Base-by-base conservation (phyloP, 2,329 filamentous ascomycete genomes). In the Colletotrichum sp. region DNA sequence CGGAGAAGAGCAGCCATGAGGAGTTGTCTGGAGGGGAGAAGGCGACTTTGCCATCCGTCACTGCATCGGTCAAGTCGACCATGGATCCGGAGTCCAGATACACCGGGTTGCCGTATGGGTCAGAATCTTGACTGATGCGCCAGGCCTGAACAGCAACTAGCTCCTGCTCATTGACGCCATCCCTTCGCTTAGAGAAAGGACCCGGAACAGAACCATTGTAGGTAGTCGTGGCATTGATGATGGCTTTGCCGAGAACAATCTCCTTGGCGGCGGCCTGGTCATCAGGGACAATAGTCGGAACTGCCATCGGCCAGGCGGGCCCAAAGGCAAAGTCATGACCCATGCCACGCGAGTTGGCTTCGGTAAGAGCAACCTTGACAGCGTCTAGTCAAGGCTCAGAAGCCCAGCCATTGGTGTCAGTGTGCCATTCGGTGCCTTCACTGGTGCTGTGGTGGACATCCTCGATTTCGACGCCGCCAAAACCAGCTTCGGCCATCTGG, bases 41-140 rank as follows among this genome's bases (percentile, higher is more conserved):
- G 1, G 18, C 38, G 18, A 43, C 38, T n/a, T 3, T 2, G 0
- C 18, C 38, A 2, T n/a, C 38, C 8, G 18, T 6, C 18, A n/a
- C 38, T 0, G 18, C 3, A 10, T 43, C 38, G 18, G 38, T 43
- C 38, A 43, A 43, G 38, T 43, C 18, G 9, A 43, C 18, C 38
- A n/a, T 43, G 3, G 38, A 43, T n/a, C 18, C 38, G 38, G 2
- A 43, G 38, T 43, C 38, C 38, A 43, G 38, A n/a, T 43, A n/a
- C 38, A 43, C 38, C 5, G 38, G 38, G 3, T 43, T n/a, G 38
- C 38, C 3, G 9, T 43, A n/a, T 6, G 38, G 38, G 2, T n/a
- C 1, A 4, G 38, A 43, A 0, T 43, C 38, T 43, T 3, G 38
- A 10, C 9, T 43, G 1, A n/a, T n/a, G 38, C 38, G 38, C 38